These are phyloP conservation scores for Turnera subulata DNA, from an alignment of 345 rosid genomes.

Conservation along the genomic window DNA sequence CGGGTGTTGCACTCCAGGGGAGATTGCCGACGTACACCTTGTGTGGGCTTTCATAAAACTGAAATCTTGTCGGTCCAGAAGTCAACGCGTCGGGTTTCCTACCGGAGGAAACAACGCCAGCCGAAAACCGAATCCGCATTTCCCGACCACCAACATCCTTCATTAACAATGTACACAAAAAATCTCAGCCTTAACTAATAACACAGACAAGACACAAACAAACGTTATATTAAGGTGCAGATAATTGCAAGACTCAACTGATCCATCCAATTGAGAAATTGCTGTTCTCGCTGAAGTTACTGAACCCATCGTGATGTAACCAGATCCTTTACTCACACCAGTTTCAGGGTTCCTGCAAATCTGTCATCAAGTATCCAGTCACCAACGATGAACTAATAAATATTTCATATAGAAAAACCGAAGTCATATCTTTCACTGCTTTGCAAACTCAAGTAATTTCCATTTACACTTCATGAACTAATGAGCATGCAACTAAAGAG, in stretches of 20 bases:
- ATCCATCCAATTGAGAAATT: slow-evolving; percentile 49
- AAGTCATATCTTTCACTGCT: not conserved
- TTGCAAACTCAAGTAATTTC: not conserved
- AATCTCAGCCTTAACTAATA: not conserved
- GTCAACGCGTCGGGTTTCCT: slow-evolving; percentile 34
- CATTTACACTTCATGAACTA: not conserved
- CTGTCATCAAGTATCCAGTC: slow-evolving; percentile 29
- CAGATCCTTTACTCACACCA: slow-evolving; percentile 55
- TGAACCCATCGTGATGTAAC: slow-evolving; percentile 56
- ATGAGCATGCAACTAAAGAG: too few relatives aligned
- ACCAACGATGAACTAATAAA: not conserved
- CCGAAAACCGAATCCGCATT: slow-evolving; percentile 52
- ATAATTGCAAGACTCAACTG: slow-evolving; percentile 33
- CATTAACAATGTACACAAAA: slow-evolving; percentile 20
- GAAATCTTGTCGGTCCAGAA: slow-evolving; percentile 40
- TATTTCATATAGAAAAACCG: not conserved
- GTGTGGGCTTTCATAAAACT: slow-evolving; percentile 52
- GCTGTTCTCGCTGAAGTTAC: slow-evolving; percentile 45
- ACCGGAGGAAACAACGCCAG: slow-evolving; percentile 34
- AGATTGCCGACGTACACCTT: slow-evolving; percentile 60
- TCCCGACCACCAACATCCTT: slow-evolving; percentile 67
- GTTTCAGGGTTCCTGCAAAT: slow-evolving; percentile 51
- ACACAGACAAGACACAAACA: not conserved
- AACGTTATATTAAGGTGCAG: too few relatives aligned
- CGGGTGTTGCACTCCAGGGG: slow-evolving; percentile 43